Evolutionary conservation across 345 rosid species (phyloP).

Genomic region (Lagerstroemia speciosa): DNA sequence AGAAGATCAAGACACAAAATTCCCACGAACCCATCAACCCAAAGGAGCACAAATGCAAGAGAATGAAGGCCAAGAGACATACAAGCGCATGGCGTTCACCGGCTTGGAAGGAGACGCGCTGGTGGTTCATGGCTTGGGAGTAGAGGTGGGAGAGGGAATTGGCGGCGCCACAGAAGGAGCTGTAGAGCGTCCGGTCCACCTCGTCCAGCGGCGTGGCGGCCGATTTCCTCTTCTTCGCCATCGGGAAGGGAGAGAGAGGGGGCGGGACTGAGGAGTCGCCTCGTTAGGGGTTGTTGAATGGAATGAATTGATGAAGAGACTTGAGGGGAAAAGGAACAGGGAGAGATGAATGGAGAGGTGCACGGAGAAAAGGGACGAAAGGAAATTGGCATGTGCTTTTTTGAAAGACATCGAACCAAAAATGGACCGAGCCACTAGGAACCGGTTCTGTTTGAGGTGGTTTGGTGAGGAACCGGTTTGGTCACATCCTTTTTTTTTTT

Average conservation of each 20-base stretch:
- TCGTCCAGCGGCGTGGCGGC: constrained; percentile 76
- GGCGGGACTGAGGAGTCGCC: not conserved
- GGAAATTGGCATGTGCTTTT: too few relatives aligned
- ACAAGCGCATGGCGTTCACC: constrained; percentile 77
- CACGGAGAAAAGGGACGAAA: too few relatives aligned
- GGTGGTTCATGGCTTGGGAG: constrained; percentile 67
- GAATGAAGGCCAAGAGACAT: constrained; percentile 3
- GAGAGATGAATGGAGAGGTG: not conserved
- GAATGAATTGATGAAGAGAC: not conserved
- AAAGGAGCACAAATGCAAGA: not conserved
- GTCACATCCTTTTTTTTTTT: too few relatives aligned
- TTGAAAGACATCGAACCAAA: too few relatives aligned
- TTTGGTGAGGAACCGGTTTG: too few relatives aligned
- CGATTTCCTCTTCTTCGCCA: constrained; percentile 92
- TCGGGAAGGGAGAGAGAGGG: constrained; percentile 2
- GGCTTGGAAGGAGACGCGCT: constrained; percentile 67
- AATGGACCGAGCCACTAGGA: too few relatives aligned
- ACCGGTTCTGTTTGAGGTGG: too few relatives aligned
- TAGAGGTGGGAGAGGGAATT: constrained; percentile 93
- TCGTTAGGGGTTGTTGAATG: not conserved
- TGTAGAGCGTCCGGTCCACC: constrained; percentile 84
- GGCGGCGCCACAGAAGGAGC: constrained; percentile 85
- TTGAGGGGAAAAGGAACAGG: not conserved
- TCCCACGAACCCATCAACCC: not conserved
- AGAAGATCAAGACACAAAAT: not conserved